Evolutionary conservation across 2,329 filamentous ascomycete genomes (phyloP).

Genomic region (Aotearoamyces nothofagi): DNA sequence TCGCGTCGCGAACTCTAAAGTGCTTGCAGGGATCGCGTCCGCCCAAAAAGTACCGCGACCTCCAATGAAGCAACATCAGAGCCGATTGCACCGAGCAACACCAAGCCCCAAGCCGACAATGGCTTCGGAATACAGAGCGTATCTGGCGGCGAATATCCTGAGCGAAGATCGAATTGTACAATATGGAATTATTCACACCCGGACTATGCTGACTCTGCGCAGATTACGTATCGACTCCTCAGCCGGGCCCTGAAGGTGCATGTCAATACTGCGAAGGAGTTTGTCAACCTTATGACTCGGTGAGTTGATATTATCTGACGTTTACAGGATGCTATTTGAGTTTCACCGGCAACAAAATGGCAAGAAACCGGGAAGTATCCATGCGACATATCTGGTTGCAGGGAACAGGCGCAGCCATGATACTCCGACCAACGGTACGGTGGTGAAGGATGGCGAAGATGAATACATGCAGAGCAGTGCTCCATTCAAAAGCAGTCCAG

Average conservation of each 20-base stretch:
- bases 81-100: no score
- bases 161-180: constrained; percentile 19
- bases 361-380: constrained; percentile 57
- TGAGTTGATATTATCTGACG: constrained; percentile 3
- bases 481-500: constrained; percentile 53
- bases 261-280: constrained; percentile 83
- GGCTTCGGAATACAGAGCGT: constrained; percentile 16
- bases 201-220: constrained; percentile 4
- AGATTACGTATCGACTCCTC: constrained; percentile 80
- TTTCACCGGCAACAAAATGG: constrained; percentile 68
- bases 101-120: no score
- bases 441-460: constrained; percentile 43
- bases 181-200: not conserved
- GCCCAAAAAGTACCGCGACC: no score
- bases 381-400: constrained; percentile 83
- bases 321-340: constrained; percentile 66
- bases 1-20: no score
- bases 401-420: constrained; percentile 40
- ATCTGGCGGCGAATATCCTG: constrained; percentile 19
- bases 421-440: constrained; percentile 21
- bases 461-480: constrained; percentile 50
- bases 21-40: no score
- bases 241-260: constrained; percentile 74
- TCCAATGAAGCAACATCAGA: no score
- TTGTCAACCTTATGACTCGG: constrained; percentile 8